Evolutionary conservation across 1,284 basidiomycete genomes (phyloP), one percentile per base, ranked within the genome.

Genomic region (Fomes fomentarius): DNA sequence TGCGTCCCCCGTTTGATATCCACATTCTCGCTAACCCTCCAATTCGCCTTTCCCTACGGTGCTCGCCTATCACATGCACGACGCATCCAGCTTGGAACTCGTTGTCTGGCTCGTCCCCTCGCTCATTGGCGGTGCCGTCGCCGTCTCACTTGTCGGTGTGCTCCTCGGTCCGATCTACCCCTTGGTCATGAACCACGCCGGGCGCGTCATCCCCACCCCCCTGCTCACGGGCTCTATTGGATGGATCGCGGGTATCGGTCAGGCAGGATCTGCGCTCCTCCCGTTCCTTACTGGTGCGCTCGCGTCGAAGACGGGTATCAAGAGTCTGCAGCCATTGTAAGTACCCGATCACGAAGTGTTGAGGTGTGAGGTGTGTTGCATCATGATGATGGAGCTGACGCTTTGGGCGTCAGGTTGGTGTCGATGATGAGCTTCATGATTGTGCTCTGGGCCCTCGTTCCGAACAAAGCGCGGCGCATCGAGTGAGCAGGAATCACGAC

Each of bases 41-140:
- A 30, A 5, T 10, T 22, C 7, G 37, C 25, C 14, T 41, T 24
- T 7, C 25, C 8, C 17, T 15, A 22, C n/a, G n/a, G n/a, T n/a
- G n/a, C n/a, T n/a, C n/a, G n/a, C n/a, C n/a, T n/a, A n/a, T n/a
- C n/a, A n/a, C n/a, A 38, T 17, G 28, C 33, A 45, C 43, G 21
- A 35, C 19, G 7, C 12, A 6, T n/a, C 19, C 51, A 81, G 79
- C 17, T 68, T 85, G 28, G 81, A 86, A 58, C 62, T 87, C 45
- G 68, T 83, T 28, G 70, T 87, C 28, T 86, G 85, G 85, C 71
- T 84, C 22, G 80, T 83, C 0, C 83, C 82, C 0, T 81, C 76
- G 7, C 69, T 86, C 41, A 72, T 84, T 30, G 78, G 76, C 33
- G 76, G 74, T 39, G 83, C 81, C 2, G 70, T 85, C 10, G 74